A percentile compares a stretch with the other conserved stretches of the same genome.
These are phyloP conservation scores for Schizonepeta tenuifolia DNA, from an alignment of 257 asterid species.

Conservation along the genomic window DNA sequence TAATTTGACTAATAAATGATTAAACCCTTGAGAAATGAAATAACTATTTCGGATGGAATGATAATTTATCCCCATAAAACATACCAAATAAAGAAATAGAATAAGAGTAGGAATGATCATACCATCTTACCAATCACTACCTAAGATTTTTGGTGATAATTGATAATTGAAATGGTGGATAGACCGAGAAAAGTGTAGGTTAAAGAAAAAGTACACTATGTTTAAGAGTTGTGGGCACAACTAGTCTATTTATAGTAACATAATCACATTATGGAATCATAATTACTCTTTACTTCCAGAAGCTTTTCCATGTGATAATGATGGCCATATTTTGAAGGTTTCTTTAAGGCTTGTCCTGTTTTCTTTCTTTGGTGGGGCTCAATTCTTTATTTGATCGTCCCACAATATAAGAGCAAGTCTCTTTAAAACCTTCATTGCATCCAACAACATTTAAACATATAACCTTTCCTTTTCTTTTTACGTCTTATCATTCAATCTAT, in stretches of 20 bases:
- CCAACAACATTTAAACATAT: not conserved
- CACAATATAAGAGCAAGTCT: not conserved
- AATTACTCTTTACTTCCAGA: constrained; percentile 24
- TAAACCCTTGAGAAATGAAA: too few relatives aligned
- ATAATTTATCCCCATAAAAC: too few relatives aligned
- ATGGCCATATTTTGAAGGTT: constrained; percentile 14
- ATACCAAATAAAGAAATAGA: too few relatives aligned
- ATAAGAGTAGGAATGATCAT: too few relatives aligned
- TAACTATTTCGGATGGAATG: too few relatives aligned
- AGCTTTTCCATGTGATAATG: constrained; percentile 11
- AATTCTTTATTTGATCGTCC: not conserved
- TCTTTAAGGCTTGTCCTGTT: constrained; percentile 11
- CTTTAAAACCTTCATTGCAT: not conserved
- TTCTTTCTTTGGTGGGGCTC: constrained; percentile 8
- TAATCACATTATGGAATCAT: constrained; percentile 38
- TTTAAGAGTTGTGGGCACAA: constrained; percentile 35
- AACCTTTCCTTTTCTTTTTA: not conserved
- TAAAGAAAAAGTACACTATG: not conserved
- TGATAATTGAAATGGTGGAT: constrained; percentile 11
- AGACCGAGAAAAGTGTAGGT: constrained; percentile 32
- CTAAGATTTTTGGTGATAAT: not conserved
- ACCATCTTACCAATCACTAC: too few relatives aligned
- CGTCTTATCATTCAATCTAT: constrained; percentile 1
- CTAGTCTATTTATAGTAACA: constrained; percentile 33
- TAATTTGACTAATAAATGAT: too few relatives aligned